Evolutionary conservation across 371 early-diverging fungal species (phyloP).

Genomic region (Nematocida sp.): DNA sequence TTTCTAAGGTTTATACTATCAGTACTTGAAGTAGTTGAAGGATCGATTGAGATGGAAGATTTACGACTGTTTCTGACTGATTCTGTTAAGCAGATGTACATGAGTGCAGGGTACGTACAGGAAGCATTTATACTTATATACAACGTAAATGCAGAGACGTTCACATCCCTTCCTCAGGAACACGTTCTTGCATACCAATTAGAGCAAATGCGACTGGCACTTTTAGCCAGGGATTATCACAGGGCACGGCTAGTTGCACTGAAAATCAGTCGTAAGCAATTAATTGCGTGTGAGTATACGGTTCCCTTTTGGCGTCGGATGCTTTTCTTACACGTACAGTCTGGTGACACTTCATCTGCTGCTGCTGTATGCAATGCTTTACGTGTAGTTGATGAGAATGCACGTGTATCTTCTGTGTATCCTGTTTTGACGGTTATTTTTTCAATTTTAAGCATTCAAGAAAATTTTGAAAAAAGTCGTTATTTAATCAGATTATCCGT

Average conservation of each 20-base stretch:
- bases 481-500: too few species aligned
- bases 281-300: constrained; percentile 36
- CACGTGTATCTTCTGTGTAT: too few species aligned
- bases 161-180: constrained; percentile 62
- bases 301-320: not conserved
- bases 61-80: constrained; percentile 65
- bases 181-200: constrained; percentile 65
- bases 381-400: too few species aligned
- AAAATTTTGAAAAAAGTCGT: too few species aligned
- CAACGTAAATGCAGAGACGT: constrained; percentile 70
- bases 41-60: constrained; percentile 69
- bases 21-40: constrained; percentile 66
- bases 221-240: constrained; percentile 57
- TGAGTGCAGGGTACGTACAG: constrained; percentile 8
- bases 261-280: constrained; percentile 63
- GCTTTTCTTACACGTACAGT: constrained; percentile 58
- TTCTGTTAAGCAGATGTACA: constrained; percentile 58
- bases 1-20: constrained; percentile 50
- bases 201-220: constrained; percentile 64
- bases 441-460: too few species aligned
- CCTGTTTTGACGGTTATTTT: too few species aligned
- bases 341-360: constrained; percentile 17
- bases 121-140: constrained; percentile 61
- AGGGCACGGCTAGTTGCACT: constrained; percentile 60
- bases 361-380: too few species aligned